Evolutionary conservation across 306 rosid species (phyloP), one percentile per base, ranked within the genome.

Genomic region (Pueraria montana): DNA sequence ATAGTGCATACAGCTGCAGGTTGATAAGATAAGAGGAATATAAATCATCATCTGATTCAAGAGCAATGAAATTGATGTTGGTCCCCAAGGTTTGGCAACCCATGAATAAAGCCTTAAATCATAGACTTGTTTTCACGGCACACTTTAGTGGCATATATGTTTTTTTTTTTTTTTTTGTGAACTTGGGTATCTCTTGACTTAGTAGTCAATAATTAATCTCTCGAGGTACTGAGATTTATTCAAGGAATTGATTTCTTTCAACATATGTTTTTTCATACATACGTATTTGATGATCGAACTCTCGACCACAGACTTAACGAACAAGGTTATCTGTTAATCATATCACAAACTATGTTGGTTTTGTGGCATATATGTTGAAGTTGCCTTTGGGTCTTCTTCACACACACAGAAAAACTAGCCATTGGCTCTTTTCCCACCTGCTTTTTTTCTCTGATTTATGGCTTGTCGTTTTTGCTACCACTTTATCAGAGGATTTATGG

Each of bases 41-140:
- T 27, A 74, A 72, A 71, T 66, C 79, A 76, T 62, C 24, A 64
- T 77, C 80, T 81, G 45, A 83, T 77, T 76, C 70, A 77, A 27
- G 53, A 45, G 70, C 72, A 70, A 76, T 61, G 62, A 78, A 75
- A 58, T 76, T 62, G 70, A 55, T 49, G 77, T 77, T 86, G 91
- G 95, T 88, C 95, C 91, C 90, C 56, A 77, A 48, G 77, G 49
- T 76, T 76, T 71, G 26, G 79, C 82, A 85, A 76, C 27, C 83
- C 69, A 64, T 45, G 74, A 80, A 78, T 75, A 55, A 59, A 74
- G 34, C 49, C 80, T 17, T 14, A 79, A 73, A 40, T 74, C 84
- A 26, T 27, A 30, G 76, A 66, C 86, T 65, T 81, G 74, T 87
- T 78, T 87, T 87, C 88, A 81, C 86, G 27, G 59, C 76, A 84